Evolutionary conservation across 805 yeast species (phyloP).

Genomic region (Kodamaea jinghongensis): DNA sequence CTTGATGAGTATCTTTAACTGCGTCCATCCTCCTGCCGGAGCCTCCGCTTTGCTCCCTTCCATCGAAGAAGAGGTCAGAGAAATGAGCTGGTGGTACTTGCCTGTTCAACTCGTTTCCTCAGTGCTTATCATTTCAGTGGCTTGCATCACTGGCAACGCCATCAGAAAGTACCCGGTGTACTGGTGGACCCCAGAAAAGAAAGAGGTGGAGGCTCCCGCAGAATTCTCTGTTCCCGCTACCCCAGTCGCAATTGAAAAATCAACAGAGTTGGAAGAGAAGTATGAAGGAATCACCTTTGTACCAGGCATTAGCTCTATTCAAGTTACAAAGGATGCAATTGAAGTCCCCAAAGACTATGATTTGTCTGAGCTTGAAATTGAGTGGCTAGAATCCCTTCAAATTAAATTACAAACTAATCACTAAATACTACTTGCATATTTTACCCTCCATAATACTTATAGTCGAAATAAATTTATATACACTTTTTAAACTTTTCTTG

Average conservation of each 20-base stretch:
- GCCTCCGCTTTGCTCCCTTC: conserved; percentile 63
- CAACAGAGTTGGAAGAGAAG: conserved; percentile 3
- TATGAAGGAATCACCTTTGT: conserved; percentile 14
- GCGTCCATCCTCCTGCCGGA: conserved; percentile 73
- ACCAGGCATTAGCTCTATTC: conserved; percentile 14
- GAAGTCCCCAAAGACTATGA: conserved; percentile 23
- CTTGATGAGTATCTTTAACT: conserved; percentile 50
- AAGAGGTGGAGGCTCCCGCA: not conserved
- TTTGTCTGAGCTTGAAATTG: conserved; percentile 24
- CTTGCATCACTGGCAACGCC: conserved; percentile 53
- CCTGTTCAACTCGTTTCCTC: conserved; percentile 53
- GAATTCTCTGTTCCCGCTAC: conserved; percentile 3
- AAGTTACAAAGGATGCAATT: conserved; percentile 16
- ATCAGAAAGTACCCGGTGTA: conserved; percentile 51
- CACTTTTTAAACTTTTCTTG: not conserved
- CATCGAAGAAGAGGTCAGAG: conserved; percentile 42
- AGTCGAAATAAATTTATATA: too few species aligned
- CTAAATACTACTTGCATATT: too few species aligned
- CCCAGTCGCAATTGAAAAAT: conserved; percentile 1
- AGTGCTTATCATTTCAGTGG: conserved; percentile 47
- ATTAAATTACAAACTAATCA: not conserved
- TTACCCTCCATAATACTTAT: too few species aligned
- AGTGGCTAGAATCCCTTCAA: conserved; percentile 23
- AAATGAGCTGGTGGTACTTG: conserved; percentile 65
- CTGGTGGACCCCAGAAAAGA: conserved; percentile 53